Evolutionary conservation across 805 yeast species (phyloP).

Genomic region (Lipomyces yamadae): DNA sequence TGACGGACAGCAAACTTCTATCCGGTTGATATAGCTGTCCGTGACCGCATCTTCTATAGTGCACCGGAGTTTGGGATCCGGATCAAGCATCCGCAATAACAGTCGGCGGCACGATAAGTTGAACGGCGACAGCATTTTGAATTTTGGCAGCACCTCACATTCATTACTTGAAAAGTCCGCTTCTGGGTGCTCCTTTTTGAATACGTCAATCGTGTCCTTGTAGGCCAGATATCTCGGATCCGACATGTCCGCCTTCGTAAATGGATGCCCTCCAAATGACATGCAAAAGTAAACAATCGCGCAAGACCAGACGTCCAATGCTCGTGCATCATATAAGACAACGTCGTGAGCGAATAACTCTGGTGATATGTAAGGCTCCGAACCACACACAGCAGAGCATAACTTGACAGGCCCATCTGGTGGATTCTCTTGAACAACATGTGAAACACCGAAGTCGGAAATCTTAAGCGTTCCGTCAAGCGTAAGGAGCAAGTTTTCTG

Average conservation of each 20-base stretch:
- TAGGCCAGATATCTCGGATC: slow-evolving; percentile 40
- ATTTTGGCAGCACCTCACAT: slow-evolving; percentile 23
- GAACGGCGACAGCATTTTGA: slow-evolving; percentile 34
- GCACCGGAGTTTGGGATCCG: slow-evolving; percentile 80
- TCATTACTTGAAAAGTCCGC: slow-evolving; percentile 26
- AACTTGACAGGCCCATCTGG: slow-evolving; percentile 59
- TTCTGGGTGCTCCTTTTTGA: slow-evolving; percentile 32
- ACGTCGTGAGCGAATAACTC: slow-evolving; percentile 54
- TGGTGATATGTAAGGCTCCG: slow-evolving; percentile 89
- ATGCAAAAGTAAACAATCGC: slow-evolving; percentile 92
- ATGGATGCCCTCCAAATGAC: slow-evolving; percentile 49
- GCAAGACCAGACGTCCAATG: slow-evolving; percentile 90
- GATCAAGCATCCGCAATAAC: slow-evolving; percentile 76
- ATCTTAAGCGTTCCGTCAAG: slow-evolving; percentile 75
- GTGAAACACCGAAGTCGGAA: slow-evolving; percentile 87
- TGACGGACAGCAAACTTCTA: slow-evolving; percentile 38
- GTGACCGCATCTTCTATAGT: slow-evolving; percentile 71
- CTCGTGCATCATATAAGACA: slow-evolving; percentile 70
- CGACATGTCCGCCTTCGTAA: slow-evolving; percentile 40
- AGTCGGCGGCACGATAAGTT: slow-evolving; percentile 46
- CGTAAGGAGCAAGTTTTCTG: slow-evolving; percentile 80
- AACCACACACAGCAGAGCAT: slow-evolving; percentile 80
- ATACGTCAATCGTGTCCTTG: slow-evolving; percentile 19
- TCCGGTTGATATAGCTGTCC: slow-evolving; percentile 70
- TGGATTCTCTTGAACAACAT: slow-evolving; percentile 56